Evolutionary conservation across 2,329 filamentous ascomycete species (phyloP), one percentile per base, ranked within the genome.

Genomic region (Nemania sp.): DNA sequence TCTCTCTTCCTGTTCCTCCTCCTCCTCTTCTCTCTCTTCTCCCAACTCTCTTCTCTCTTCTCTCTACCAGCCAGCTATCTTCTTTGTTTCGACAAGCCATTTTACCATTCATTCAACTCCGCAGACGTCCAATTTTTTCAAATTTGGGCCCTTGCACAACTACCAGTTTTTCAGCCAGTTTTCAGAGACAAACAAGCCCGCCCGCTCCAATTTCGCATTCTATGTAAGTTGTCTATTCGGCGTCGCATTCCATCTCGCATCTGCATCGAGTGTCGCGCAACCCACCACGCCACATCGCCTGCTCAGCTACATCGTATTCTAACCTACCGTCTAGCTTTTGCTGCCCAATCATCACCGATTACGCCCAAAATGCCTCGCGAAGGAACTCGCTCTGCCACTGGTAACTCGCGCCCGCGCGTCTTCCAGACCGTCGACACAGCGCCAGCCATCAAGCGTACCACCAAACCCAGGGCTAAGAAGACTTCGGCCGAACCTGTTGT

Each of bases 361-460:
- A 34, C 39, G 28, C 48, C 44, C 57, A 61, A 61, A 54, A 80
- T 80, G 77, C 69, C 74, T 62, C 76, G 76, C 65, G 77, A 79
- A 72, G 77, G 77, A 61, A 80, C 77, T 49, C 76, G 77, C 67
- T 80, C 79, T 44, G 69, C 71, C 62, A 80, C 78, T 30, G 78
- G 78, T 74, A 75, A 78, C 71, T 76, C 77, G 59, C 76, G 75
- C 68, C 79, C 80, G 57, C 78, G 80, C 65, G 70, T 81, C 66
- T 75, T 81, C 66, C 67, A 72, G 55, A 70, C 73, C 39, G 66
- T 80, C 64, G 78, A 81, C 66, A 77, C 76, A 12, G 72, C 69
- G 37, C 77, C 77, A 20, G 69, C 71, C 56, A 74, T 77, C 65
- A 73, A 73, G 70, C 73, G 75, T 63, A 72, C 63, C 44, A 63